Evolutionary conservation across 495 filamentous ascomycete species (phyloP), one percentile per base, ranked within the genome.

Genomic region (Aspergillus kassunensis): DNA sequence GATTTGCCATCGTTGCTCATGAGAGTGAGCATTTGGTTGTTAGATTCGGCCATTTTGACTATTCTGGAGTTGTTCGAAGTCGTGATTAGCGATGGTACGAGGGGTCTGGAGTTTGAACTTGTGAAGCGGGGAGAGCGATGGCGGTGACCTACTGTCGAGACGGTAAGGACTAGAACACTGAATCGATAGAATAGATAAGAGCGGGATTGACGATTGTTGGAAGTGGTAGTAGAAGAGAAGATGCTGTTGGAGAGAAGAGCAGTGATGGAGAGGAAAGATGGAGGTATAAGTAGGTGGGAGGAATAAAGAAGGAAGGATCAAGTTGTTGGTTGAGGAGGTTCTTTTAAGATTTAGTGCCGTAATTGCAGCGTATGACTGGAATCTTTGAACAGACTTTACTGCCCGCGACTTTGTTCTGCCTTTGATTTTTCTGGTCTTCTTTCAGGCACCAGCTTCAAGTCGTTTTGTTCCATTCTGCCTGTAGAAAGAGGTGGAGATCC

Each of bases 1-100:
- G 76, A 68, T 36, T 72, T 72, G 49, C 68, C 70, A 62, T 87
- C 84, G 37, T 78, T 83, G 70, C 78, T 81, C 43, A 68, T 68
- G 16, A 87, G 74, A 21, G 63, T 76, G 59, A 87, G 77, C 6
- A 52, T 54, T 11, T 49, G 40, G 10, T 39, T 24, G 35, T 29
- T 31, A 13, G 18, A 33, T 3, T 46, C 44, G 36, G 60, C 35
- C 59, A 61, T 67, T 25, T 53, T 61, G 48, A 53, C 12, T 21
- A 9, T 30, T n/a, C 44, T 51, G 9, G 12, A 41, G 43, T 34
- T n/a, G 16, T 12, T 37, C 6, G 11, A 23, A 41, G 5, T 30
- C 6, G 36, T 31, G 12, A 27, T 51, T 31, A 34, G 39, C 25
- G 9, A 35, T 11, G 2, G 39, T 33, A 25, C 25, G 40, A 42